Conservation (phyloP, 352 stramenopile genomes). For the Globisporangium perplexum region DNA sequence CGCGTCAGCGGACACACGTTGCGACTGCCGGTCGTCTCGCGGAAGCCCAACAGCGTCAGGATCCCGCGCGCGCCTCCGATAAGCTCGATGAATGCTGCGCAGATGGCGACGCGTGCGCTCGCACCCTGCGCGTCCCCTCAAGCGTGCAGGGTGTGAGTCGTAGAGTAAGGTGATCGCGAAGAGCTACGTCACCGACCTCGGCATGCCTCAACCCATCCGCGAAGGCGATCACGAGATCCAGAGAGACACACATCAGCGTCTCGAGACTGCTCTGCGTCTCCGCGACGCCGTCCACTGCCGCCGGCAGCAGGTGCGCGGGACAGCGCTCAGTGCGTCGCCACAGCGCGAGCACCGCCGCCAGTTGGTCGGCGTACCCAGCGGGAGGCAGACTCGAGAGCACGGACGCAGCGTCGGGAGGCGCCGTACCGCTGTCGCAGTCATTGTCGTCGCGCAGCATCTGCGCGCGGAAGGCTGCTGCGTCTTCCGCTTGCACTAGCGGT, state of each 20-base stretch:
- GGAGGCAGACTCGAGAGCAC: slow-evolving; percentile 19
- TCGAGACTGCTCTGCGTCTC: slow-evolving; percentile 25
- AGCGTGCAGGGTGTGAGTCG: no score
- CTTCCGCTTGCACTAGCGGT: slow-evolving; percentile 24
- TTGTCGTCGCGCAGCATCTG: slow-evolving; percentile 28
- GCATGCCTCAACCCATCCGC: slow-evolving; percentile 2
- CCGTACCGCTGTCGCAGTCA: background rate
- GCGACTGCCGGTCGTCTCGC: slow-evolving; percentile 52
- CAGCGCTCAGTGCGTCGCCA: slow-evolving; percentile 33
- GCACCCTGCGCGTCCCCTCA: background rate
- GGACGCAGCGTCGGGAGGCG: background rate
- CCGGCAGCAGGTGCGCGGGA: slow-evolving; percentile 20
- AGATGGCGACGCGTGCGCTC: slow-evolving; percentile 1
- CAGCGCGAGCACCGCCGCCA: slow-evolving; percentile 29
- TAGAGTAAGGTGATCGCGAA: no score
- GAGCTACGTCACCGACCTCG: slow-evolving; percentile 3
- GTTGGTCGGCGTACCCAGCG: slow-evolving; percentile 31
- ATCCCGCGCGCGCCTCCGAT: slow-evolving; percentile 54
- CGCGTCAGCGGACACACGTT: slow-evolving; percentile 44
- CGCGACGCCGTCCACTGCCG: slow-evolving; percentile 30
- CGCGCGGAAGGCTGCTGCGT: slow-evolving; percentile 24
- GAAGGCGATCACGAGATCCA: slow-evolving; percentile 17
- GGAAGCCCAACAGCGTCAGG: slow-evolving; percentile 60
- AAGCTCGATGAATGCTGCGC: slow-evolving; percentile 21
- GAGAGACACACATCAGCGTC: slow-evolving; percentile 20